A percentile compares a stretch with the other conserved stretches of the same genome.
Conservation (phyloP, 768 basidiomycete species). For the Clitopilus passeckerianus region DNA sequence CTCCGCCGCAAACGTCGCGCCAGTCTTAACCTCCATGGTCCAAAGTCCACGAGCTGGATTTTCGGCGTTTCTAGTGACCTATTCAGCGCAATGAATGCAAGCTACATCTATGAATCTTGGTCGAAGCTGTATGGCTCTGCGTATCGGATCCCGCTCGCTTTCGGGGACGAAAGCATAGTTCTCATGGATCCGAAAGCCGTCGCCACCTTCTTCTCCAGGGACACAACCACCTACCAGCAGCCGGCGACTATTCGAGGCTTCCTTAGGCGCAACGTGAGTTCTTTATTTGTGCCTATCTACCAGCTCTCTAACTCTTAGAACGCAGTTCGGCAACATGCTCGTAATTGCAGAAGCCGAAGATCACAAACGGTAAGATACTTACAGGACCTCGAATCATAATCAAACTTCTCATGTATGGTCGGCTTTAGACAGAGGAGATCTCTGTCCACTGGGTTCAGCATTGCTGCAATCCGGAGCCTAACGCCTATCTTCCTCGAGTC, state of each 20-base stretch:
- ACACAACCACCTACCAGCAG: background rate
- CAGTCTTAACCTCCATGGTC: background rate
- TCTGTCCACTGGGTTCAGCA: constrained; percentile 48
- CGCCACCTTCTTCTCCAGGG: background rate
- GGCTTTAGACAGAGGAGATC: constrained; percentile 40
- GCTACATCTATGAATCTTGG: background rate
- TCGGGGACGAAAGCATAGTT: background rate
- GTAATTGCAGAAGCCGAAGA: background rate
- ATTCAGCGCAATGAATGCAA: background rate
- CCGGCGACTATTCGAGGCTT: background rate
- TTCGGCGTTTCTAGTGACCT: background rate
- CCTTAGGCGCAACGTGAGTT: background rate
- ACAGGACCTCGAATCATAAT: too few relatives aligned
- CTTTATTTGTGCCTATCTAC: background rate
- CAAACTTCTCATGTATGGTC: background rate
- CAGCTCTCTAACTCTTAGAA: background rate
- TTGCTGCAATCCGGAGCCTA: constrained; percentile 40
- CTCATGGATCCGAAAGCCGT: background rate
- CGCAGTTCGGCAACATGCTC: background rate
- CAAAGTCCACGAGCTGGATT: background rate
- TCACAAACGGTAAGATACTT: background rate
- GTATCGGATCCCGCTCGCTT: background rate
- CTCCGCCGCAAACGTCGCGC: background rate
- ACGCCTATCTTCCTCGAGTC: constrained; percentile 46
- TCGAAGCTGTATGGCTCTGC: background rate